Percentiles rank a stretch among this genome's conserved stretches.
Evolutionary conservation across 2,329 filamentous ascomycete genomes (phyloP).

Genomic region (Cordyceps pruinosa): DNA sequence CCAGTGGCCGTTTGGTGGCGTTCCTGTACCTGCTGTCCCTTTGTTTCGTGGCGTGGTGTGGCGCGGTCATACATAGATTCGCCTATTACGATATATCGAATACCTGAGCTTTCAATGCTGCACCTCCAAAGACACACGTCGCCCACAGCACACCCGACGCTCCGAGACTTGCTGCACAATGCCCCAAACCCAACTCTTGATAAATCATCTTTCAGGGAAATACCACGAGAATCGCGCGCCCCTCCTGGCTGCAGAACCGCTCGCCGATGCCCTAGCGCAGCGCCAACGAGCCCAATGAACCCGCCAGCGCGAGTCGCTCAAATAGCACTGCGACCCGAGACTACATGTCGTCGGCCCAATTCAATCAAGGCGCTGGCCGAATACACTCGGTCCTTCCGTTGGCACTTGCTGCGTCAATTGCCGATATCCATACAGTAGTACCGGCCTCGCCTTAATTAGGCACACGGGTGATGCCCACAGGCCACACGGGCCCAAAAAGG

Average conservation of each 20-base stretch:
- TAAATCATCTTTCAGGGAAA: neutral
- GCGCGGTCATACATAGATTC: neutral
- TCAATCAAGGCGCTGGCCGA: neutral
- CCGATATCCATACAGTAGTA: neutral
- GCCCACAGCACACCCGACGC: too few species aligned
- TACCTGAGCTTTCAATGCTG: too few species aligned
- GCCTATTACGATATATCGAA: too few species aligned
- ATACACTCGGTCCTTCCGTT: neutral
- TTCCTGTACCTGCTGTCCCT: neutral
- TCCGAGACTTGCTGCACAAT: neutral
- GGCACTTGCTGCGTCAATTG: neutral
- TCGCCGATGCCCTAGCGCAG: neutral
- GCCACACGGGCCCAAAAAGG: too few species aligned
- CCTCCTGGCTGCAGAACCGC: neutral
- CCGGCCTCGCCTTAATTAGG: neutral
- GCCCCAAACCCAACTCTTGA: neutral
- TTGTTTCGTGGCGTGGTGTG: neutral
- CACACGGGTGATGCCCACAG: neutral
- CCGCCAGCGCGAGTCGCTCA: neutral
- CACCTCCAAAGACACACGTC: neutral
- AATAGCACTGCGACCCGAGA: neutral
- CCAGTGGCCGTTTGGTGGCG: neutral
- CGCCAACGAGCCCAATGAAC: neutral
- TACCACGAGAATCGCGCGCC: neutral
- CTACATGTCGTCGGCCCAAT: too few species aligned